Base-by-base conservation (phyloP, 768 basidiomycete genomes). In the Mycena galericulata region DNA sequence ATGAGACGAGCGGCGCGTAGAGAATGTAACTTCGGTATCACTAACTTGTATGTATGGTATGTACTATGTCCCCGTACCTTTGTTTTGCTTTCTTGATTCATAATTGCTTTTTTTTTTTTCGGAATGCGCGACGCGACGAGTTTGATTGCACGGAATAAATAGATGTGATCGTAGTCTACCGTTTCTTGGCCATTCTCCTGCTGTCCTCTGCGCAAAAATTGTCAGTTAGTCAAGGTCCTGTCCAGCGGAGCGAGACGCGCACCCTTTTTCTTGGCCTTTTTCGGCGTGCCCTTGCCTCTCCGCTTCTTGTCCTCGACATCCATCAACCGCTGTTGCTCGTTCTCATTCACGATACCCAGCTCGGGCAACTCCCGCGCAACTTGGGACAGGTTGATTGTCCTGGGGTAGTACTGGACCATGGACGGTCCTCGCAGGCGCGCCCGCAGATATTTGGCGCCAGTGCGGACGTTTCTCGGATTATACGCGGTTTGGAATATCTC, bases 371-470 rank as follows among this genome's bases (percentile, higher is more conserved):
- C 70, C 38, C 83, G 82, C 3, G 83, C 84, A 12, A 90, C 79
- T 55, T 83, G 74, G 34, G 88, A 77, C 56, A 95, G 81, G 67
- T 88, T 84, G 65, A 93, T 73, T n/a, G 82, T 78, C 24, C 80
- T 77, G 0, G 92, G 93, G 80, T 97, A 96, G 82, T 98, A 98
- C 6, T 87, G 82, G 70, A 92, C 76, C 91, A 98, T 93, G 29
- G 94, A 87, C 0, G 95, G 95, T 0, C 97, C 97, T 0, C 91
- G 89, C 38, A 98, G 88, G 20, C 92, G 86, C 17, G 87, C 85
- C 22, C 92, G 90, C 50, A 98, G 89, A 82, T 97, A 96, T 82
- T 98, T 98, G 29, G 95, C 92, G 20, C 97, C 97, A 0, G 93
- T 96, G 20, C 97, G 90, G 17, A 89, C 77, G 29, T 87, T 88